Base-by-base conservation (phyloP, 768 basidiomycete genomes). In the Hysterangium stoloniferum region DNA sequence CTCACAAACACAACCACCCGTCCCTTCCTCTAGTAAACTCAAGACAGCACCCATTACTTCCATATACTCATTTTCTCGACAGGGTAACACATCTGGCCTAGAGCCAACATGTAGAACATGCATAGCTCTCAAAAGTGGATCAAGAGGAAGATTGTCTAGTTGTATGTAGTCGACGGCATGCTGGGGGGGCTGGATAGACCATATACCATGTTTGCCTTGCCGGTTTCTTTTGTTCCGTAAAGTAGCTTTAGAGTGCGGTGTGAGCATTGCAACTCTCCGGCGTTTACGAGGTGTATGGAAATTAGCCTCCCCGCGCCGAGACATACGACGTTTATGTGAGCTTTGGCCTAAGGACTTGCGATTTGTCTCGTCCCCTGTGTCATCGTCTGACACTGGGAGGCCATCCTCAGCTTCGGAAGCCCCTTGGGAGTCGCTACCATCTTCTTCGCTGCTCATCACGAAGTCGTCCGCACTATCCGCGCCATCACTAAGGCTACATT, bases 1-100 rank as follows among this genome's bases (percentile, higher is more conserved):
- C 91, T 62, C 60, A 95, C 94, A 98, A 45, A 99, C 73, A 65
- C 96, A 99, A 15, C 95, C 95, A 1, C 95, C 95, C 34, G 86
- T 89, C 0, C 92, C 91, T 56, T 92, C 89, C 53, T 96, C 92
- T 11, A 99, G 70, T 27, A 95, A 70, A 54, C 92, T 86, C 46
- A 86, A 84, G 3, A 97, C 83, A 34, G 79, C 78, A 20, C 77
- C 72, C 58, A 93, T 59, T 20, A 97, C 84, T 38, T 78, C 74
- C 12, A 72, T 75, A 59, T 86, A 95, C 64, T 97, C 92, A 41
- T 81, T 80, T 50, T 91, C 87, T 40, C 96, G 71, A 66, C 94
- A 95, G 4, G 93, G 93, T 34, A 99, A 67, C 22, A 79, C 74
- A 56, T 95, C 90, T 1, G 96, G 95, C 6, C 94, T 77, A 45